A percentile compares a stretch with the other conserved stretches of the same genome.
phyloP scores from a whole-genome alignment of 768 basidiomycete species.

The Crepidotus variabilis region DNA sequence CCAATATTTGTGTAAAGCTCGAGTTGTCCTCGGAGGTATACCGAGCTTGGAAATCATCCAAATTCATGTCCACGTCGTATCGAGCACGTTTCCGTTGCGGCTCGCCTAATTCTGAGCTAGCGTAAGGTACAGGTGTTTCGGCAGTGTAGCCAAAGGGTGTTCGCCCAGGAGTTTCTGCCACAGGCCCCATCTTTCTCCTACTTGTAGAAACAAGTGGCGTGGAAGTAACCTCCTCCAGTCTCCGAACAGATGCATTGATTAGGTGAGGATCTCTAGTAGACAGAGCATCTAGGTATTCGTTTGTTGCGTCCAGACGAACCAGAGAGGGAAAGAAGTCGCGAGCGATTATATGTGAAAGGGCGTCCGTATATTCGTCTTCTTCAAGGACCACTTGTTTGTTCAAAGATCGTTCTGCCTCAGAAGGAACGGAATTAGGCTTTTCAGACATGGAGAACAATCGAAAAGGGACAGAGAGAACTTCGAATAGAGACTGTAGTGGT shows the following conservation, averaged over 20 bases:
- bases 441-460: background rate
- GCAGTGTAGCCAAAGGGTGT: constrained; percentile 63
- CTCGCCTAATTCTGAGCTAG: constrained; percentile 28
- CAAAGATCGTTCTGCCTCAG: constrained; percentile 49
- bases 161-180: constrained; percentile 44
- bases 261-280: constrained; percentile 70
- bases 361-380: constrained; percentile 94
- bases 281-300: constrained; percentile 80
- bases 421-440: constrained; percentile 3
- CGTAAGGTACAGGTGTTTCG: constrained; percentile 63
- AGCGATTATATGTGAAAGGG: constrained; percentile 88
- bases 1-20: constrained; percentile 89
- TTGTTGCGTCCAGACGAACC: constrained; percentile 83
- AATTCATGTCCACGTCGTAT: constrained; percentile 57
- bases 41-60: constrained; percentile 85
- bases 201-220: constrained; percentile 42
- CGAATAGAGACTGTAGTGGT: too few relatives aligned
- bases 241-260: constrained; percentile 73
- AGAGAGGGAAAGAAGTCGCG: constrained; percentile 98
- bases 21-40: constrained; percentile 98
- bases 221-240: constrained; percentile 56
- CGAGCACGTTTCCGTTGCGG: constrained; percentile 52
- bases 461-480: background rate
- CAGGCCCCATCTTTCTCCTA: constrained; percentile 17
- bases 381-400: constrained; percentile 72